A percentile compares a stretch with the other conserved stretches of the same genome.
Evolutionary conservation across 148 eudicot genomes (phyloP).

Genomic region (Fagopyrum tataricum): DNA sequence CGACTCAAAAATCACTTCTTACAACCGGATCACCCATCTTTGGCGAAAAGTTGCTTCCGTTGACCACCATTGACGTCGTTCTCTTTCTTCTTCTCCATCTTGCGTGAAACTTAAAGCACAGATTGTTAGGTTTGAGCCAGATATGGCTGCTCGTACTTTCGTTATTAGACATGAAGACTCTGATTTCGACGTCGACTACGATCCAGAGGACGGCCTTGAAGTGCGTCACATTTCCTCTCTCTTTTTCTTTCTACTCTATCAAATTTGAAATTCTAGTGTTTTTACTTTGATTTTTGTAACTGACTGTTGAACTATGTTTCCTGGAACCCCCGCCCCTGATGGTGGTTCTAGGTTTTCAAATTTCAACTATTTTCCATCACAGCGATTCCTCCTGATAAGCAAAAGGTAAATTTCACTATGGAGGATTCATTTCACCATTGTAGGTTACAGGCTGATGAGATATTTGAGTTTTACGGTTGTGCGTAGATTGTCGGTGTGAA

Average conservation of each 20-base stretch:
- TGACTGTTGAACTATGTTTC: neutral
- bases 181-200: conserved; percentile 75
- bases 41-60: neutral
- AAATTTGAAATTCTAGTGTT: neutral
- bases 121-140: neutral
- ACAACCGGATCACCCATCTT: no score
- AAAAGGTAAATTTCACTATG: conserved; percentile 37
- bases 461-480: neutral
- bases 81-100: neutral
- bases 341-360: conserved; percentile 55
- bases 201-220: conserved; percentile 83
- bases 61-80: neutral
- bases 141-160: conserved; percentile 74
- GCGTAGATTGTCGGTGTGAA: conserved; percentile 46
- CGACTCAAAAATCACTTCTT: no score
- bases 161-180: conserved; percentile 47
- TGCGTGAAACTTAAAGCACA: neutral
- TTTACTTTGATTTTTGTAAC: neutral
- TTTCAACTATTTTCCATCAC: conserved; percentile 96
- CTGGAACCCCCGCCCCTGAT: neutral
- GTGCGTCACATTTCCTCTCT: conserved; percentile 29
- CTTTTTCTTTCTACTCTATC: conserved; percentile 9
- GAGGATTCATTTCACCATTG: neutral
- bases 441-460: neutral
- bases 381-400: conserved; percentile 80